Evolutionary conservation across 176 grass and related monocot genomes (phyloP).

Genomic region (Bothriochloa decipiens): DNA sequence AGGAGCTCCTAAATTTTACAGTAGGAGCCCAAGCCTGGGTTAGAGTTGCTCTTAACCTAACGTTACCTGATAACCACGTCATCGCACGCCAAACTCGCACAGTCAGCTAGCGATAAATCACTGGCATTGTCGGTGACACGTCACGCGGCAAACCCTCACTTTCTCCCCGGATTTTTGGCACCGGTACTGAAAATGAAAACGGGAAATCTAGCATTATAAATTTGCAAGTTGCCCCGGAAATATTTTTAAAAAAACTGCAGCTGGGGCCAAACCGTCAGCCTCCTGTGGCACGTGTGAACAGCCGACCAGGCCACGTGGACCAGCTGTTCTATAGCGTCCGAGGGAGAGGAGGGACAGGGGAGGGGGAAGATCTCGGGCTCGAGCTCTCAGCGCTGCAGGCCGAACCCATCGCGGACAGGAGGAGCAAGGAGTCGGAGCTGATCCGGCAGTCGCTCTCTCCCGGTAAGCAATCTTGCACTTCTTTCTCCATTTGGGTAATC

Average conservation of each 20-base stretch:
- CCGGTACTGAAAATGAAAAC: no score
- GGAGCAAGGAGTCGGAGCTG: not conserved
- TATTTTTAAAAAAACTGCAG: not conserved
- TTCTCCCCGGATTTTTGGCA: no score
- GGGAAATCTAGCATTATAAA: no score
- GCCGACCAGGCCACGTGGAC: constrained; percentile 33
- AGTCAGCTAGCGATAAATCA: no score
- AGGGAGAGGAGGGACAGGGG: not conserved
- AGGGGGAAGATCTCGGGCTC: not conserved
- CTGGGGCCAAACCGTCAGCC: not conserved
- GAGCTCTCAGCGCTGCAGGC: not conserved
- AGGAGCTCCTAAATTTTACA: no score
- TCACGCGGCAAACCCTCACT: no score
- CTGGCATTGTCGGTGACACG: no score
- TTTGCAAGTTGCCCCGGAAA: not conserved
- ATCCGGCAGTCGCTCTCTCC: not conserved
- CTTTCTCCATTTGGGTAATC: not conserved
- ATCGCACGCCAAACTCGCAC: no score
- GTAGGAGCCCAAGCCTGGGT: no score
- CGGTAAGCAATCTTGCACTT: not conserved
- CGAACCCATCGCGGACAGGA: not conserved
- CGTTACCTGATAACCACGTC: no score
- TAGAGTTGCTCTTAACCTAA: no score
- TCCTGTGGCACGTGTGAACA: not conserved
- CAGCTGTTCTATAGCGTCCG: not conserved